Evolutionary conservation across 768 basidiomycete genomes (phyloP).

Genomic region (Collybia sordida): DNA sequence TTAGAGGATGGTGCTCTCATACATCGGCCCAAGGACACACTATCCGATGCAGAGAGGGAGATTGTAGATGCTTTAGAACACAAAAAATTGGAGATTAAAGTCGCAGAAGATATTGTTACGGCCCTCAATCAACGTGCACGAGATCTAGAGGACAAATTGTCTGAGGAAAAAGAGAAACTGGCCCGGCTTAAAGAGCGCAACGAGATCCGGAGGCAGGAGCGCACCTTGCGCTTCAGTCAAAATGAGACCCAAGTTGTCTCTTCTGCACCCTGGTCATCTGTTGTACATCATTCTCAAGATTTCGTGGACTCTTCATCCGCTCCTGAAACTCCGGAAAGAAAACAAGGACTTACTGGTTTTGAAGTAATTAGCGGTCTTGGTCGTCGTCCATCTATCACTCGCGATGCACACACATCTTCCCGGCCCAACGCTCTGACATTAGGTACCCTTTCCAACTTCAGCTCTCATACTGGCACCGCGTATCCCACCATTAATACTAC

Average conservation of each 20-base stretch:
- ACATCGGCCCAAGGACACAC: conserved; percentile 39
- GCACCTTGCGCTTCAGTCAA: conserved; percentile 24
- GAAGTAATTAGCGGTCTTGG: conserved; percentile 7
- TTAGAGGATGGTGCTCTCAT: conserved; percentile 55
- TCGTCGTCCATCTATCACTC: conserved; percentile 13
- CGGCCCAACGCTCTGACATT: conserved; percentile 28
- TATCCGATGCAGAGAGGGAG: conserved; percentile 55
- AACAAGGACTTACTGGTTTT: conserved; percentile 4
- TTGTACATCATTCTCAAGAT: conserved; percentile 2
- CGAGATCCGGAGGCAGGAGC: conserved; percentile 46
- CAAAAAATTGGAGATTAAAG: conserved; percentile 60
- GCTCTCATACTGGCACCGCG: conserved; percentile 8
- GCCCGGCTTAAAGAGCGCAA: conserved; percentile 57
- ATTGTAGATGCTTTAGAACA: conserved; percentile 49
- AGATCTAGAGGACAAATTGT: conserved; percentile 72
- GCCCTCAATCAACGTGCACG: conserved; percentile 64
- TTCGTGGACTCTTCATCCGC: conserved; percentile 14
- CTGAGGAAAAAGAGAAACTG: conserved; percentile 61
- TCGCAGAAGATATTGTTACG: conserved; percentile 65
- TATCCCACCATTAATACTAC: conserved; percentile 9
- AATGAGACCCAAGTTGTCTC: conserved; percentile 19
- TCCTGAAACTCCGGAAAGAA: conserved; percentile 12
- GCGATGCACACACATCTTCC: conserved; percentile 14
- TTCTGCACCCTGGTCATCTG: conserved; percentile 15
- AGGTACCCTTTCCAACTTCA: conserved; percentile 24